These are phyloP conservation scores for Boletus rex-veris DNA, from an alignment of 768 basidiomycete species.

Conservation along the genomic window DNA sequence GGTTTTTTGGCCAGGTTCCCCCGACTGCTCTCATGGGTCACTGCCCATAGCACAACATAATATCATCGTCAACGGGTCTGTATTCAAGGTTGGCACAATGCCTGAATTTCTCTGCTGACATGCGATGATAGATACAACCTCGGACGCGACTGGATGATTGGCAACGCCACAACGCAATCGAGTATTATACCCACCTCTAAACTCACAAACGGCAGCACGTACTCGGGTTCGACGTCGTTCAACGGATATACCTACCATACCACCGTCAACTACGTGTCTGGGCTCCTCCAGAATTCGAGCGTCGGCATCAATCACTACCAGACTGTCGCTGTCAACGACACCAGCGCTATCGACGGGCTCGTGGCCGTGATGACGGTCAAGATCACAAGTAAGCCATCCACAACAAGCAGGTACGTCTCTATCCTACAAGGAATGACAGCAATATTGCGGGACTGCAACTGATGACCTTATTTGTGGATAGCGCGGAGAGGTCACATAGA, in stretches of 20 bases:
- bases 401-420: conserved; percentile 23
- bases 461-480: conserved; percentile 1
- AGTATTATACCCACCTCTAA: conserved; percentile 22
- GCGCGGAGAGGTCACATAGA: conserved; percentile 14
- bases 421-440: not conserved
- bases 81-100: not conserved
- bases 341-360: conserved; percentile 75
- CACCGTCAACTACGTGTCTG: conserved; percentile 62
- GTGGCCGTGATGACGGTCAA: conserved; percentile 75
- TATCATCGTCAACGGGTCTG: conserved; percentile 68
- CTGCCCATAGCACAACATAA: conserved; percentile 52
- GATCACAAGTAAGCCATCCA: conserved; percentile 44
- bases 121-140: conserved; percentile 57
- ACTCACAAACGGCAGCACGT: conserved; percentile 51
- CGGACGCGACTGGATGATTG: conserved; percentile 83
- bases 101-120: not conserved
- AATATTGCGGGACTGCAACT: not conserved
- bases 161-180: conserved; percentile 64
- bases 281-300: conserved; percentile 67
- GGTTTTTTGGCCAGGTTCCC: conserved; percentile 21
- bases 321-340: conserved; percentile 47
- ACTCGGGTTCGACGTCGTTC: conserved; percentile 58
- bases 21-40: not conserved
- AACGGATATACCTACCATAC: conserved; percentile 74
- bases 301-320: conserved; percentile 65